Conservation (phyloP, 306 rosid species). For the Fragaria nilgerrensis region DNA sequence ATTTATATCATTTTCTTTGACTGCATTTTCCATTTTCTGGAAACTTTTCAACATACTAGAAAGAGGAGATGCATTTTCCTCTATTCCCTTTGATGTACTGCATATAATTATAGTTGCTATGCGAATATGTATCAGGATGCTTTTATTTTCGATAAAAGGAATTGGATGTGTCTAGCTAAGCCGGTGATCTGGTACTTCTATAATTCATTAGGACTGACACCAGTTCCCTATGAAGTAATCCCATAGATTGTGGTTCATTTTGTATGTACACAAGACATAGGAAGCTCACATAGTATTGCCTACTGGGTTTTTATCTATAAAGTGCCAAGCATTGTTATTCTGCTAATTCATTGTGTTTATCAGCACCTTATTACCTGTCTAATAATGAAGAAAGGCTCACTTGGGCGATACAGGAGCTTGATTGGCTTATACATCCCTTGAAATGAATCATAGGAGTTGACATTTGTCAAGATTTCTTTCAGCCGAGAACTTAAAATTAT, state of each 20-base stretch:
- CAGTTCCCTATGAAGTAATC: neutral
- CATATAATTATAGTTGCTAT: neutral
- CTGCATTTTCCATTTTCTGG: neutral
- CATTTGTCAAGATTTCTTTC: slow-evolving; percentile 65
- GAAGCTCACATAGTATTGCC: neutral
- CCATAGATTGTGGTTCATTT: neutral
- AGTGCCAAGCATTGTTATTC: neutral
- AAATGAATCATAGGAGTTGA: slow-evolving; percentile 41
- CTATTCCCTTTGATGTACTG: neutral
- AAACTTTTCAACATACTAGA: neutral
- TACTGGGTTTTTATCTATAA: neutral
- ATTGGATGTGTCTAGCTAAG: neutral
- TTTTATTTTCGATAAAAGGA: neutral
- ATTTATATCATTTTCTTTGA: neutral
- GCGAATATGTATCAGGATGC: neutral
- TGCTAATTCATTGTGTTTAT: neutral
- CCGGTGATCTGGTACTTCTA: neutral
- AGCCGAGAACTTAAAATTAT: slow-evolving; percentile 72
- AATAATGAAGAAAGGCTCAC: slow-evolving; percentile 85
- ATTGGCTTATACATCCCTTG: slow-evolving; percentile 67
- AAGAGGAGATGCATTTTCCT: neutral
- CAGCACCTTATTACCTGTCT: slow-evolving; percentile 60
- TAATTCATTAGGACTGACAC: neutral
- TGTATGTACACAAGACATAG: too few species aligned
- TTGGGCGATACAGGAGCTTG: slow-evolving; percentile 76